Percentiles rank a stretch among this genome's conserved stretches.
Evolutionary conservation across 495 filamentous ascomycete species (phyloP).

Genomic region (Talaromyces thailandensis): DNA sequence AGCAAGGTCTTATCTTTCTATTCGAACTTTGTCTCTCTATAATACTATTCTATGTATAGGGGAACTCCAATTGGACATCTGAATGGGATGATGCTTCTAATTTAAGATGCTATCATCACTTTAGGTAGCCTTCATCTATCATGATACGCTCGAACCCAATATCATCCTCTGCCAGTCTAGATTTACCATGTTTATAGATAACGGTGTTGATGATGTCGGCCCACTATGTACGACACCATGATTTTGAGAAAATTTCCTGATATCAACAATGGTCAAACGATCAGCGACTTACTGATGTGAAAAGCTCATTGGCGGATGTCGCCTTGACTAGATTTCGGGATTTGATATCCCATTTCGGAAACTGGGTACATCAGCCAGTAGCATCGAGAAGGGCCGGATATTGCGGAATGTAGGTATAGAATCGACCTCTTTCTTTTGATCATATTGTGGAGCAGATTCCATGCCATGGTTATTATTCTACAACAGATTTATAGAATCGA

Average conservation of each 20-base stretch:
- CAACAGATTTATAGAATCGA: neutral
- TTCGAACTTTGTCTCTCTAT: neutral
- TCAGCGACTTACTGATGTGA: neutral
- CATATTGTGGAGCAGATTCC: neutral
- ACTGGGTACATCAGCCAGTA: constrained; percentile 17
- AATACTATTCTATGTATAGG: neutral
- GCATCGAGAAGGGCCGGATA: constrained; percentile 5
- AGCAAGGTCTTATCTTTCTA: neutral
- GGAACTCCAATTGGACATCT: neutral
- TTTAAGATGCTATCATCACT: neutral
- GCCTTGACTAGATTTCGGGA: constrained; percentile 16
- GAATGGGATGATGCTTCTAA: neutral
- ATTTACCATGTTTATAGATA: neutral
- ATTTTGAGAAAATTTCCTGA: neutral
- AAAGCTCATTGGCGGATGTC: neutral
- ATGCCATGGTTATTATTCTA: neutral
- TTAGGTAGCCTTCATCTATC: neutral
- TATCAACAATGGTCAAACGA: neutral
- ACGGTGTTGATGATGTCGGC: neutral
- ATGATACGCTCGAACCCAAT: neutral
- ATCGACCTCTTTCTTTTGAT: neutral
- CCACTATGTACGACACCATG: neutral
- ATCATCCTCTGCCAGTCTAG: neutral
- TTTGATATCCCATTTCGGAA: constrained; percentile 31
- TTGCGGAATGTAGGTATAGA: constrained; percentile 1